Evolutionary conservation across 2,329 filamentous ascomycete genomes (phyloP).

Genomic region (Stagonosporopsis rhizophila): DNA sequence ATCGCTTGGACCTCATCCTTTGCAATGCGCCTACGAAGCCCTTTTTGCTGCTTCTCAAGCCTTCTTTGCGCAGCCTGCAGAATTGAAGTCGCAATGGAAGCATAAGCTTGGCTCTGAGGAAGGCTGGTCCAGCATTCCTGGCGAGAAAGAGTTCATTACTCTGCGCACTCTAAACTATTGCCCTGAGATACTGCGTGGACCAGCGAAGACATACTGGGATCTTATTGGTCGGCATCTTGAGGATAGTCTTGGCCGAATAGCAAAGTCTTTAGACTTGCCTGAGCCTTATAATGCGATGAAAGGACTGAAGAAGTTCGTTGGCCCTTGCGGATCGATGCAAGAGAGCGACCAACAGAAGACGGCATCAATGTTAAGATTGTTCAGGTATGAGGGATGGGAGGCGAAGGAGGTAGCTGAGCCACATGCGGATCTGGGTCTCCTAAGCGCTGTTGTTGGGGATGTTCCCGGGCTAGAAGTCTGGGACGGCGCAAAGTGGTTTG

Average conservation of each 20-base stretch:
- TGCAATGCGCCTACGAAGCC: conserved; percentile 38
- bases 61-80: conserved; percentile 40
- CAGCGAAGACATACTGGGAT: conserved; percentile 45
- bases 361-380: conserved; percentile 47
- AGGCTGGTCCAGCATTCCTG: conserved; percentile 45
- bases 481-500: conserved; percentile 35
- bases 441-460: conserved; percentile 45
- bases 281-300: conserved; percentile 15
- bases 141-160: conserved; percentile 51
- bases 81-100: conserved; percentile 40
- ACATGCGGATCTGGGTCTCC: conserved; percentile 46
- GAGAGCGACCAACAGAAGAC: conserved; percentile 33
- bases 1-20: conserved; percentile 30
- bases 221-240: conserved; percentile 39
- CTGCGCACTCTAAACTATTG: conserved; percentile 42
- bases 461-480: conserved; percentile 49
- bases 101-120: conserved; percentile 46
- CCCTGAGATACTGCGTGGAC: conserved; percentile 38
- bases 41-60: conserved; percentile 40
- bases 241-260: conserved; percentile 34
- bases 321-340: conserved; percentile 34
- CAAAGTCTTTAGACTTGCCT: conserved; percentile 27
- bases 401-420: conserved; percentile 47
- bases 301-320: conserved; percentile 36
- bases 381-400: conserved; percentile 47